A percentile compares a stretch with the other conserved stretches of the same genome.
Conservation (phyloP, 106 monocot species). For the Narthecium ossifragum region DNA sequence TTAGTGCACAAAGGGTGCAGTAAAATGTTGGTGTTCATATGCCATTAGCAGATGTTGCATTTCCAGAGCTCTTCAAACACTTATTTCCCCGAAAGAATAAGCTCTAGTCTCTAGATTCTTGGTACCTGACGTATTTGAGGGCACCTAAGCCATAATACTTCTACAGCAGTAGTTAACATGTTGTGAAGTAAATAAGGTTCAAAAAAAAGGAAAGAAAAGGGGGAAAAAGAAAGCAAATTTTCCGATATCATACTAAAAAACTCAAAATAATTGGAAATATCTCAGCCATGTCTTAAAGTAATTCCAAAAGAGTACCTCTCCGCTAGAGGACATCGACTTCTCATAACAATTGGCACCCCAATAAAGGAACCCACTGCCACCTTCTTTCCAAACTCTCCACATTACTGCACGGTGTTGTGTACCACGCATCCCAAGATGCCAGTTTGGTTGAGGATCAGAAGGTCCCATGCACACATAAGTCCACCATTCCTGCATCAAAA, state of each 20-base stretch:
- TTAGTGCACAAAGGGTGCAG: too few species aligned
- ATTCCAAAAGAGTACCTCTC: conserved; percentile 52
- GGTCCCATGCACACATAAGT: conserved; percentile 99
- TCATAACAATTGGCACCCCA: conserved; percentile 99
- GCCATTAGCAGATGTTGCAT: too few species aligned
- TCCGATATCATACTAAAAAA: too few species aligned
- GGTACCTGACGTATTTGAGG: too few species aligned
- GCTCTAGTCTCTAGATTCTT: too few species aligned
- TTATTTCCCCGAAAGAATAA: too few species aligned
- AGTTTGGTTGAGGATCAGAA: conserved; percentile 94
- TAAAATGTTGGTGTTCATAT: too few species aligned
- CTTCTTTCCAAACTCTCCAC: conserved; percentile 99
- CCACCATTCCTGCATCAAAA: conserved; percentile 87
- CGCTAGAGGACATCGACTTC: conserved; percentile 70
- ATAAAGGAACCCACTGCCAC: conserved; percentile 93
- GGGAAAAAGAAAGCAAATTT: too few species aligned
- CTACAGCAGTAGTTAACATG: too few species aligned
- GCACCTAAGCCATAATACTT: too few species aligned
- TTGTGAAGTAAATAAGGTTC: not conserved
- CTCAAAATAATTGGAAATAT: too few species aligned
- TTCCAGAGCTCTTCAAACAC: too few species aligned
- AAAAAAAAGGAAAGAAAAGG: not conserved
- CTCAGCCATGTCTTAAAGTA: not conserved
- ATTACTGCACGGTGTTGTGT: conserved; percentile 96
- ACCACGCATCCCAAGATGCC: conserved; percentile 98